Percentiles rank a stretch among this genome's conserved stretches.
Conservation (phyloP, 192 early-diverging fungal species). For the Coemansia brasiliensis region DNA sequence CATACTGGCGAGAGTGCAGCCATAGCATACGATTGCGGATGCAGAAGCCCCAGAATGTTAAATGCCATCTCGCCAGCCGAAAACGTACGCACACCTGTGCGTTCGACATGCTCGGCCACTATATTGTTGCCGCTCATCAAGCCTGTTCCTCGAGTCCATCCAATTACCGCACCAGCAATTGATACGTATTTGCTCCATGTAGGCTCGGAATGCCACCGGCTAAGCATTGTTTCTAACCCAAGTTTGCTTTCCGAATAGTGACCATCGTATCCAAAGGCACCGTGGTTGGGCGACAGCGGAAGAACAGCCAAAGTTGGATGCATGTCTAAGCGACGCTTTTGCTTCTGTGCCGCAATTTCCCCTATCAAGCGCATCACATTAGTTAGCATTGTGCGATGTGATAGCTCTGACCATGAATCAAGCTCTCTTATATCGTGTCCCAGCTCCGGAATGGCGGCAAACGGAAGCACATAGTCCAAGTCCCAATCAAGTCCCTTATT, state of each 20-base stretch:
- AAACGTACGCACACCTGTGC: constrained; percentile 87
- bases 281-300: constrained; percentile 96
- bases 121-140: constrained; percentile 92
- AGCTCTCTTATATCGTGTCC: constrained; percentile 84
- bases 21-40: constrained; percentile 72
- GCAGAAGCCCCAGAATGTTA: constrained; percentile 85
- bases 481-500: constrained; percentile 86
- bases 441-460: constrained; percentile 90
- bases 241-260: constrained; percentile 95
- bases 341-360: constrained; percentile 81
- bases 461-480: constrained; percentile 91
- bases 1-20: constrained; percentile 63
- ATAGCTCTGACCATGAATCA: constrained; percentile 86
- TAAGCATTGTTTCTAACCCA: constrained; percentile 86
- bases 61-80: constrained; percentile 91
- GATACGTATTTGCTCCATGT: constrained; percentile 84
- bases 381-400: constrained; percentile 93
- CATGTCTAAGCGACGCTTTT: constrained; percentile 69
- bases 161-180: constrained; percentile 90
- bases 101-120: constrained; percentile 85
- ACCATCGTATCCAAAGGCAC: constrained; percentile 89
- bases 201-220: constrained; percentile 84
- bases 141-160: constrained; percentile 96
- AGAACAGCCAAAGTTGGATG: constrained; percentile 86
- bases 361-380: constrained; percentile 88